These are phyloP conservation scores for Collybia mongolica DNA, from an alignment of 768 basidiomycete genomes.

Conservation along the genomic window DNA sequence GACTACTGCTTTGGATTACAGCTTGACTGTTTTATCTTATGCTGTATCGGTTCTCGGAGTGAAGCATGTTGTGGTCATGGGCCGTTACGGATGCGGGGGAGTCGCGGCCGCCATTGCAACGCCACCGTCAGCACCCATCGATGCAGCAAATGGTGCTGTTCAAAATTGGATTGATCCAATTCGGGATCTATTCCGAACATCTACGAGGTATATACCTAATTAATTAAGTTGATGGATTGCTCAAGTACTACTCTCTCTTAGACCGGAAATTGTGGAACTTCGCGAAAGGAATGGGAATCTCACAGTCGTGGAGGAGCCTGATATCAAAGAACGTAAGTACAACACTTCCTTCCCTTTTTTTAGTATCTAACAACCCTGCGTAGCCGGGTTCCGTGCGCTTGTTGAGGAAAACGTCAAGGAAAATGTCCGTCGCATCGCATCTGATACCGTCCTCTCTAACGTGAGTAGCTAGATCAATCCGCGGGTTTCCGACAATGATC, in stretches of 20 bases:
- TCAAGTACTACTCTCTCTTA: slow-evolving; percentile 1
- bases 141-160: slow-evolving; percentile 11
- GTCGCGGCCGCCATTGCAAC: slow-evolving; percentile 17
- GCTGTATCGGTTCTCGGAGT: slow-evolving; percentile 15
- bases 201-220: slow-evolving; percentile 13
- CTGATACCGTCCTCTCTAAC: slow-evolving; percentile 25
- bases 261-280: slow-evolving; percentile 17
- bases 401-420: slow-evolving; percentile 21
- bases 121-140: slow-evolving; percentile 3
- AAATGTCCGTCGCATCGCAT: slow-evolving; percentile 25
- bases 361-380: not conserved
- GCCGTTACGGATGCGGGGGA: slow-evolving; percentile 24
- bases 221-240: not conserved
- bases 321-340: slow-evolving; percentile 16
- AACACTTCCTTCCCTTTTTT: not conserved
- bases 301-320: slow-evolving; percentile 11
- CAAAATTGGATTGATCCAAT: slow-evolving; percentile 22
- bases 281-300: slow-evolving; percentile 12
- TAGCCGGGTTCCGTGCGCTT: slow-evolving; percentile 20
- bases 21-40: slow-evolving; percentile 18
- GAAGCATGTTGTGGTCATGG: slow-evolving; percentile 22
- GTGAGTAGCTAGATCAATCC: slow-evolving; percentile 11
- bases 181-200: slow-evolving; percentile 17
- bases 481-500: not conserved
- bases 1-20: not conserved